These are phyloP conservation scores for Lasiosphaeria ovina DNA, from an alignment of 495 filamentous ascomycete species.

Conservation along the genomic window DNA sequence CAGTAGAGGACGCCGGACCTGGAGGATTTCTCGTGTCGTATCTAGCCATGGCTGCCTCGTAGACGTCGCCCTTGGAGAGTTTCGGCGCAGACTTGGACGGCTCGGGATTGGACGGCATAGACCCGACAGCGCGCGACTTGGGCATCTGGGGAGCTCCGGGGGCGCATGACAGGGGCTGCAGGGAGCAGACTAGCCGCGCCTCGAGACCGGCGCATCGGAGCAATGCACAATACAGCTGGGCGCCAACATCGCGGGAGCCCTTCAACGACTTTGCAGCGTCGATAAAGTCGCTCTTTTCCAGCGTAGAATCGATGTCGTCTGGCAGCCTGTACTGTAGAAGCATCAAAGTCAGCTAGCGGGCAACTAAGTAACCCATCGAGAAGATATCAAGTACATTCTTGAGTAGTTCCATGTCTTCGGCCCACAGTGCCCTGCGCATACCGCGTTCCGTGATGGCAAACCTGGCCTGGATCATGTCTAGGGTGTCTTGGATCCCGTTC, in stretches of 20 bases:
- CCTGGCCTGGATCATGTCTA: conserved; percentile 60
- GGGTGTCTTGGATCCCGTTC: conserved; percentile 70
- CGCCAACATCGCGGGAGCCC: conserved; percentile 85
- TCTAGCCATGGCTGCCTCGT: conserved; percentile 34
- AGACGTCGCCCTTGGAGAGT: conserved; percentile 26
- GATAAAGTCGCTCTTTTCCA: conserved; percentile 68
- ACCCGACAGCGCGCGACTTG: conserved; percentile 42
- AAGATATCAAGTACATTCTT: conserved; percentile 48
- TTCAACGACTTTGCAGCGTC: conserved; percentile 60
- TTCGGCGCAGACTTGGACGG: neutral
- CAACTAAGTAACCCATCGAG: conserved; percentile 2
- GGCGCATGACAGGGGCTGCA: conserved; percentile 77
- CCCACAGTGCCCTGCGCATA: conserved; percentile 69
- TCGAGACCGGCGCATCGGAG: conserved; percentile 75
- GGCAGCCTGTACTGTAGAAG: conserved; percentile 48
- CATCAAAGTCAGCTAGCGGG: conserved; percentile 22
- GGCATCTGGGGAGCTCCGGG: conserved; percentile 49
- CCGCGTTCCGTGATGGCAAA: conserved; percentile 72
- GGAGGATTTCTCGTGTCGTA: conserved; percentile 24
- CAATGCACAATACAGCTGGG: conserved; percentile 85
- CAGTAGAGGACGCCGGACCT: conserved; percentile 14
- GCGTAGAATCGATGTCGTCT: conserved; percentile 48
- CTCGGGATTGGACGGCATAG: conserved; percentile 14
- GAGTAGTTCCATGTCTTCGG: conserved; percentile 57
- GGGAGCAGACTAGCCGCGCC: conserved; percentile 86